Evolutionary conservation across 2,329 filamentous ascomycete genomes (phyloP), one percentile per base, ranked within the genome.

Genomic region (Paraphaeosphaeria minitans): DNA sequence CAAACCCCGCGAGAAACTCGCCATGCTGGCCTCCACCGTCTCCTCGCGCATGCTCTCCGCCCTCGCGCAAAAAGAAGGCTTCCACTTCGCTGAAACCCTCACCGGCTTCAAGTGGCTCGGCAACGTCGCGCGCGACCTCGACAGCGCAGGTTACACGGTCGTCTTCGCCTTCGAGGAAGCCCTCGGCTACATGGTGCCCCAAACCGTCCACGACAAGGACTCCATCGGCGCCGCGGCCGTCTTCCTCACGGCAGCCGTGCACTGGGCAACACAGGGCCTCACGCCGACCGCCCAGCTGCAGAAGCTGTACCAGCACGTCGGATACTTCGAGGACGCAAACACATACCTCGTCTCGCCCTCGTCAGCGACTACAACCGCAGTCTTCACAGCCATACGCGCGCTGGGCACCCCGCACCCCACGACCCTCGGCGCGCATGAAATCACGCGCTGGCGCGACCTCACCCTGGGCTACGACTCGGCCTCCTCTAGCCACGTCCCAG

Each of bases 61-160:
- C 27, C 83, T 88, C 76, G 85, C 85, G 0, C 68, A 76, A 29
- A 76, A 80, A 21, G 82, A 84, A 70, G 83, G 83, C 1, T 84
- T 88, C 61, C 76, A 82, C 52, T 87, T 85, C 67, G 78, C 81
- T 58, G 86, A 89, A 66, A 88, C 87, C 0, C 74, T 89, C 31
- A 89, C 87, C 0, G 87, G 87, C 1, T 89, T 89, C 77, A 89
- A 89, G 71, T 89, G 87, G 87, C 82, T 89, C 61, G 87, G 85
- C 2, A 88, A 88, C 61, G 79, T 83, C 47, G 84, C 85, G 1
- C 80, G 82, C 19, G 76, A 82, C n/a, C 78, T 87, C 1, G 77
- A 68, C 1, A 62, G 56, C n/a, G 47, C 71, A 42, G 84, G 83
- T 24, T 84, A 83, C 63, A 76, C 81, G 22, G 81, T 84, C 0